Percentiles rank a stretch among this genome's conserved stretches.
Conservation (phyloP, 768 basidiomycete genomes). For the Rickenella mellea region DNA sequence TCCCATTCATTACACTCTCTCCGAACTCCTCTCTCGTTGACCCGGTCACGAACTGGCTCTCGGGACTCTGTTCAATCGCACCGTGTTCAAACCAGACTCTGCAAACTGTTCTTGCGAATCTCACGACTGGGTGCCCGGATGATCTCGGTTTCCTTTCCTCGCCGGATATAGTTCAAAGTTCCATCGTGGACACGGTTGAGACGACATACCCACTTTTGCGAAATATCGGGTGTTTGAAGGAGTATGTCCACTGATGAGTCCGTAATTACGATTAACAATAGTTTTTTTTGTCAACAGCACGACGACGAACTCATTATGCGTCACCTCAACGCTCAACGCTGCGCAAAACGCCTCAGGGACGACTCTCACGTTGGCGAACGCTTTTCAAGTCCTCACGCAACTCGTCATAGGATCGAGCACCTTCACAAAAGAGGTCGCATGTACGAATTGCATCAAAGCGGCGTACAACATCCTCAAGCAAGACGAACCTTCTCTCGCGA, state of each 20-base stretch:
- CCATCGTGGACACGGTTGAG: conserved; percentile 17
- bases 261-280: not conserved
- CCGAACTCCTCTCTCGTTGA: conserved; percentile 24
- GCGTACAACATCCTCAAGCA: conserved; percentile 18
- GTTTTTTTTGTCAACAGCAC: conserved; percentile 14
- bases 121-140: conserved; percentile 39
- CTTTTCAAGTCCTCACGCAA: conserved; percentile 10
- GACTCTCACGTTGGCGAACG: conserved; percentile 14
- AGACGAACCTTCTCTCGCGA: conserved; percentile 13
- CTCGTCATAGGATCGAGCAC: not conserved
- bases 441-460: conserved; percentile 24
- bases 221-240: conserved; percentile 49
- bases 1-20: conserved; percentile 25
- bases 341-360: conserved; percentile 16
- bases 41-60: conserved; percentile 52
- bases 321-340: conserved; percentile 39
- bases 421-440: conserved; percentile 17
- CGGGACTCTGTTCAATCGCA: conserved; percentile 38
- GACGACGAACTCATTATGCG: conserved; percentile 37
- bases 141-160: conserved; percentile 20
- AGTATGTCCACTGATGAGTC: conserved; percentile 34
- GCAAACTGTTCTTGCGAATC: conserved; percentile 38
- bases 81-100: conserved; percentile 56
- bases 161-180: conserved; percentile 10
- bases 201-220: conserved; percentile 43